These are phyloP conservation scores for Ceratocystis cacaofunesta DNA, from an alignment of 2,329 filamentous ascomycete species.

Conservation along the genomic window DNA sequence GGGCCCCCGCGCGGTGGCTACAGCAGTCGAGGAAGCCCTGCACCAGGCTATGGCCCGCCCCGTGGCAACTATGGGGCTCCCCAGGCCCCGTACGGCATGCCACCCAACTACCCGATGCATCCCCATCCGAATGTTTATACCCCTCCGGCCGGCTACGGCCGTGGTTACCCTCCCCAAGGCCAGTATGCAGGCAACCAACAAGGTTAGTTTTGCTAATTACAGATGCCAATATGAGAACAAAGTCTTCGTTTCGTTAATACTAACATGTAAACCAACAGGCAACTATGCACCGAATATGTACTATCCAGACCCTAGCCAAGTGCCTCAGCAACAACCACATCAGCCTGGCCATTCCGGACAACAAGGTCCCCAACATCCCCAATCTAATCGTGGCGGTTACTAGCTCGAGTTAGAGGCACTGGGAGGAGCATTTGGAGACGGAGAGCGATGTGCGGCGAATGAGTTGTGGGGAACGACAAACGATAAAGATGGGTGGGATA, in stretches of 20 bases:
- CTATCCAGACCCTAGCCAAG: conserved; percentile 33
- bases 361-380: not conserved
- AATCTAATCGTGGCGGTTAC: conserved; percentile 28
- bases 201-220: conserved; percentile 24
- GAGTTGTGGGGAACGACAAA: not conserved
- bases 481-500: not conserved
- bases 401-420: conserved; percentile 21
- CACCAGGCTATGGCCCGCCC: conserved; percentile 29
- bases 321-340: conserved; percentile 26
- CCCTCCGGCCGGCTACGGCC: conserved; percentile 25
- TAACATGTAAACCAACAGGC: conserved; percentile 1
- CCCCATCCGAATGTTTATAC: conserved; percentile 26
- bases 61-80: conserved; percentile 31
- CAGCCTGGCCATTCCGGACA: conserved; percentile 21
- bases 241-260: not conserved
- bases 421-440: not conserved
- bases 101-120: conserved; percentile 5
- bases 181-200: conserved; percentile 28
- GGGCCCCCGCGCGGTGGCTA: conserved; percentile 37
- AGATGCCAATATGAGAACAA: not conserved
- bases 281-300: conserved; percentile 14
- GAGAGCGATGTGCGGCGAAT: not conserved
- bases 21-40: conserved; percentile 27
- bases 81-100: conserved; percentile 26
- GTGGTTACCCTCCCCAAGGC: conserved; percentile 27